These are phyloP conservation scores for Ustanciosporium gigantosporum DNA, from an alignment of 1,284 basidiomycete species.

Conservation along the genomic window DNA sequence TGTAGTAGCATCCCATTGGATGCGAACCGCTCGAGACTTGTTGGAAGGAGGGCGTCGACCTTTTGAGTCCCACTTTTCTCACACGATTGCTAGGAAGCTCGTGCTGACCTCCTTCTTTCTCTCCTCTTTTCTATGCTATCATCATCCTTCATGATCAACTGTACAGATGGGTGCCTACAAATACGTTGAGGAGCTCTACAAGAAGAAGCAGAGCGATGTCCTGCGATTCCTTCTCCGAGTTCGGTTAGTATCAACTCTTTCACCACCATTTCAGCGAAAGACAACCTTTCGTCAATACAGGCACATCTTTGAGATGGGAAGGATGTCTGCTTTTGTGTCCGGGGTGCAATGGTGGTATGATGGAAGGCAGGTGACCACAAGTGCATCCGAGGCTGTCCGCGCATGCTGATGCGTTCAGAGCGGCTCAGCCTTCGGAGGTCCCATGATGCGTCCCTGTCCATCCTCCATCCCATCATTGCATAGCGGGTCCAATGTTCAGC, in stretches of 20 bases:
- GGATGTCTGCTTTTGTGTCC: no score
- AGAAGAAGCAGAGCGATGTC: constrained; percentile 86
- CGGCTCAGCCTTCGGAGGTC: no score
- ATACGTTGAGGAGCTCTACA: constrained; percentile 86
- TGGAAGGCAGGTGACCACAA: no score
- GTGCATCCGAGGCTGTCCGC: no score
- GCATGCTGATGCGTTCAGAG: no score
- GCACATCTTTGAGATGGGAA: no score
- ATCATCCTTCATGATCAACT: not conserved
- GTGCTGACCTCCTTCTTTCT: constrained; percentile 33
- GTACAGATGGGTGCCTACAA: constrained; percentile 74
- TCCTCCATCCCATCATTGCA: no score
- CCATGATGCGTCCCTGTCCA: no score
- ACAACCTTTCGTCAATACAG: no score
- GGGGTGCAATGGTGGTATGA: no score
- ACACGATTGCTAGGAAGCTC: constrained; percentile 47
- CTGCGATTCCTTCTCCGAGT: constrained; percentile 98
- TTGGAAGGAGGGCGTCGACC: constrained; percentile 29
- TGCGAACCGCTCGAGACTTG: constrained; percentile 22
- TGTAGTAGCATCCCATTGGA: constrained; percentile 27
- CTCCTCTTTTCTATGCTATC: not conserved
- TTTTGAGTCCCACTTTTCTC: constrained; percentile 34
- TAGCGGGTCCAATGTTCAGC: no score
- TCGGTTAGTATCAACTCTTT: constrained; percentile 69
- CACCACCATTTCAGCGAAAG: not conserved